Evolutionary conservation across 1,139 yeast genomes (phyloP).

Genomic region (Hanseniaspora sp.): DNA sequence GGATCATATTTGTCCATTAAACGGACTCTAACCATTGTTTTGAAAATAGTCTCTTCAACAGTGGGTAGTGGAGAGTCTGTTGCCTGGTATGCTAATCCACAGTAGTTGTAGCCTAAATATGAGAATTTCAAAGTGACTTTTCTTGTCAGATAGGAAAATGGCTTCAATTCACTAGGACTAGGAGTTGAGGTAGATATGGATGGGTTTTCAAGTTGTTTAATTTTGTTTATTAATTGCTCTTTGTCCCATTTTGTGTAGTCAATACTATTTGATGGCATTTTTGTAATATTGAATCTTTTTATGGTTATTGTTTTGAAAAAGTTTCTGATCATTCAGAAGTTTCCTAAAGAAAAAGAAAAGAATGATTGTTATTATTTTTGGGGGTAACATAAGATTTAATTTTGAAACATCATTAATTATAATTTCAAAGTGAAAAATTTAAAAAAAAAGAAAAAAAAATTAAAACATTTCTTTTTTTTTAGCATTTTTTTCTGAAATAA

Average conservation of each 20-base stretch:
- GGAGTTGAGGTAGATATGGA: slow-evolving; percentile 7
- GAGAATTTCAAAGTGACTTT: slow-evolving; percentile 73
- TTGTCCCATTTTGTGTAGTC: slow-evolving; percentile 33
- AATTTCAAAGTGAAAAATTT: no score
- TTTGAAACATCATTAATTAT: no score
- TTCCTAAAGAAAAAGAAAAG: slow-evolving; percentile 2
- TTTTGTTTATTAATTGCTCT: slow-evolving; percentile 32
- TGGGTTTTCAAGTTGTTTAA: slow-evolving; percentile 26
- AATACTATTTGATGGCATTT: background rate
- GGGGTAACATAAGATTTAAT: no score
- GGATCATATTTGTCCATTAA: slow-evolving; percentile 45
- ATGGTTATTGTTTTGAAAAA: background rate
- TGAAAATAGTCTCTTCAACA: slow-evolving; percentile 64
- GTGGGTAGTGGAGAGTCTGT: slow-evolving; percentile 74
- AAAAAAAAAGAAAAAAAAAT: no score
- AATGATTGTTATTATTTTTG: no score
- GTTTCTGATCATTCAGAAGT: background rate
- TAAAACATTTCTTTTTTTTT: no score
- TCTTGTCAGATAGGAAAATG: slow-evolving; percentile 61
- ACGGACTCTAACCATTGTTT: slow-evolving; percentile 58
- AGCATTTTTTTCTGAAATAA: no score
- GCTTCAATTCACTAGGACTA: slow-evolving; percentile 28
- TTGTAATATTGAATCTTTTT: background rate
- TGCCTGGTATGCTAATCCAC: slow-evolving; percentile 75
- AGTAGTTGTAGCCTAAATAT: slow-evolving; percentile 86